Percentiles rank a stretch among this genome's conserved stretches.
These are phyloP conservation scores for Aspergillus pseudoviridinutans DNA, from an alignment of 2,329 filamentous ascomycete species.

Conservation along the genomic window DNA sequence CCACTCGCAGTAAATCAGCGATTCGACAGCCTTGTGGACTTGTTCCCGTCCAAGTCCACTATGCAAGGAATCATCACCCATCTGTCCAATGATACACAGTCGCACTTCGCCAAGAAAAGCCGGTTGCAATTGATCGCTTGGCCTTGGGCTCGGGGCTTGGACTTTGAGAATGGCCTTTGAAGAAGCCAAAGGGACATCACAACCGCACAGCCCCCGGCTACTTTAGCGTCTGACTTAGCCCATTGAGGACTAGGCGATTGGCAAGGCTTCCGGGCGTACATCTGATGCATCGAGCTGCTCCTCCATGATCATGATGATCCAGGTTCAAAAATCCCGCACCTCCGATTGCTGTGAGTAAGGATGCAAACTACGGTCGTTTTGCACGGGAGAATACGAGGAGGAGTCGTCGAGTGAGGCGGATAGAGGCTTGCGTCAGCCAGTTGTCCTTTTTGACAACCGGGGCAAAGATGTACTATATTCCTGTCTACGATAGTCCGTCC, in stretches of 20 bases:
- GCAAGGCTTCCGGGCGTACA: not conserved
- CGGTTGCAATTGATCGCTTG: no score
- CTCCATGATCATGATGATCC: not conserved
- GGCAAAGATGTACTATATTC: not conserved
- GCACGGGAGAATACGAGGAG: not conserved
- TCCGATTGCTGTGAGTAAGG: not conserved
- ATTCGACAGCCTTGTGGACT: slow-evolving; percentile 15
- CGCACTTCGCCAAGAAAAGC: not conserved
- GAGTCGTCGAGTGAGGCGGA: not conserved
- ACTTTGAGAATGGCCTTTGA: not conserved
- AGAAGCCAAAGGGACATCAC: not conserved
- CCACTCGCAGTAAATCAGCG: slow-evolving; percentile 1
- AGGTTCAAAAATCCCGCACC: not conserved
- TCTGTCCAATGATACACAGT: not conserved
- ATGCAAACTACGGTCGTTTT: not conserved
- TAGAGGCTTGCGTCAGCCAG: not conserved
- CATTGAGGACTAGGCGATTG: not conserved
- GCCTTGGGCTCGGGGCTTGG: not conserved
- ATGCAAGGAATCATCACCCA: not conserved
- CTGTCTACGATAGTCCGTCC: not conserved
- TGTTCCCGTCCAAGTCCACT: not conserved
- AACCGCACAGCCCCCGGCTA: not conserved
- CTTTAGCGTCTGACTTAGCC: not conserved
- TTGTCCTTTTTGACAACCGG: not conserved
- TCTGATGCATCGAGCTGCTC: not conserved